These are phyloP conservation scores for Sarocladium oryzae DNA, from an alignment of 2,329 filamentous ascomycete genomes.

Conservation along the genomic window DNA sequence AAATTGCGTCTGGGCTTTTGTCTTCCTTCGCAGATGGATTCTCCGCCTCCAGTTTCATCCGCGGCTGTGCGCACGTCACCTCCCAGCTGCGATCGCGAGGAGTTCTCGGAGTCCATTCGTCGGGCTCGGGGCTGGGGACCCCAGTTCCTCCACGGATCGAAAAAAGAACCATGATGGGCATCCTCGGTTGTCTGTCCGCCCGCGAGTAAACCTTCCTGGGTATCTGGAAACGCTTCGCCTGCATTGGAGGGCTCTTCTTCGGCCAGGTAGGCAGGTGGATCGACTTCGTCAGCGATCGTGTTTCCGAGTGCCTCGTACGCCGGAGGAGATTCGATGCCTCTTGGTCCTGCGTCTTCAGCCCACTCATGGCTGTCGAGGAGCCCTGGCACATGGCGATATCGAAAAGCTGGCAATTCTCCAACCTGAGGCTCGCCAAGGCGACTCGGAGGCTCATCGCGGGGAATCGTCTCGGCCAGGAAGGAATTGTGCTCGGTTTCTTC, in stretches of 20 bases:
- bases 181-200: too few species aligned
- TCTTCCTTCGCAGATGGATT: too few species aligned
- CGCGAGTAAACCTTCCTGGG: too few species aligned
- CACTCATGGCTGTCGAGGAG: background rate
- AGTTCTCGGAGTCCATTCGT: background rate
- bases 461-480: background rate
- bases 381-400: background rate
- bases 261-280: too few species aligned
- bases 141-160: background rate
- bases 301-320: background rate
- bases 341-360: background rate
- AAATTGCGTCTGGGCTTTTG: too few species aligned
- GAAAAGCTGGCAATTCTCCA: background rate
- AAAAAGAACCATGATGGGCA: too few species aligned
- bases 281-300: too few species aligned
- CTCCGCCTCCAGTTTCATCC: too few species aligned
- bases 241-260: too few species aligned
- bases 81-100: background rate
- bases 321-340: background rate
- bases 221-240: too few species aligned
- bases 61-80: too few species aligned
- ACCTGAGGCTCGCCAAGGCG: background rate
- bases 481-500: background rate
- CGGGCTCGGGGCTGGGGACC: background rate
- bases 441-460: background rate